Evolutionary conservation across 140 eudicot species (phyloP).

Genomic region (Erigeron philadelphicus): DNA sequence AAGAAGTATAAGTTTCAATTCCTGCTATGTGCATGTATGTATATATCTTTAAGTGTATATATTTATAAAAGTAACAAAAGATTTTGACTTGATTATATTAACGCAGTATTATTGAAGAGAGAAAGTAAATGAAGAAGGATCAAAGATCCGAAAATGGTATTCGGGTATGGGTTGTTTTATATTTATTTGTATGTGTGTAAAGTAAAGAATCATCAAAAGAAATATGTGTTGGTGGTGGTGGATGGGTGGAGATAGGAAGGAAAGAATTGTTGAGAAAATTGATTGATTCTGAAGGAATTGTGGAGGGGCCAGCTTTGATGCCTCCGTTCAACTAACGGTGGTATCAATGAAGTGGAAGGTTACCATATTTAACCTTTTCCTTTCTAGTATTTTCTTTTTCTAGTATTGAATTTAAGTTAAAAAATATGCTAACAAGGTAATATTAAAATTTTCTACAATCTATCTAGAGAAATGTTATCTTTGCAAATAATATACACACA

Average conservation of each 20-base stretch:
- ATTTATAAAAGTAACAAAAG: constrained; percentile 8
- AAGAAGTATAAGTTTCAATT: constrained; percentile 18
- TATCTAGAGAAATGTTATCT: no score
- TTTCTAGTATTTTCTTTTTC: no score
- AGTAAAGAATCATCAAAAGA: no score
- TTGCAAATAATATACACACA: no score
- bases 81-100: neutral
- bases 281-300: neutral
- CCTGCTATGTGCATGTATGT: neutral
- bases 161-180: no score
- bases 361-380: neutral
- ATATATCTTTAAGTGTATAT: neutral
- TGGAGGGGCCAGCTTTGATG: constrained; percentile 35
- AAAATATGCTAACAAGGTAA: no score
- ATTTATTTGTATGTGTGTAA: no score
- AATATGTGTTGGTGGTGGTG: no score
- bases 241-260: neutral
- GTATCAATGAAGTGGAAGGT: neutral
- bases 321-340: constrained; percentile 45
- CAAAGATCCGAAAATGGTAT: neutral
- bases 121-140: neutral
- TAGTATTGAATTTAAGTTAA: no score
- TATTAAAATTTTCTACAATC: no score
- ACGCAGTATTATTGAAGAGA: no score
- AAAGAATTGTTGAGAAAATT: constrained; percentile 22